Evolutionary conservation across 495 filamentous ascomycete species (phyloP).

Genomic region (Aspergillus bridgeri): DNA sequence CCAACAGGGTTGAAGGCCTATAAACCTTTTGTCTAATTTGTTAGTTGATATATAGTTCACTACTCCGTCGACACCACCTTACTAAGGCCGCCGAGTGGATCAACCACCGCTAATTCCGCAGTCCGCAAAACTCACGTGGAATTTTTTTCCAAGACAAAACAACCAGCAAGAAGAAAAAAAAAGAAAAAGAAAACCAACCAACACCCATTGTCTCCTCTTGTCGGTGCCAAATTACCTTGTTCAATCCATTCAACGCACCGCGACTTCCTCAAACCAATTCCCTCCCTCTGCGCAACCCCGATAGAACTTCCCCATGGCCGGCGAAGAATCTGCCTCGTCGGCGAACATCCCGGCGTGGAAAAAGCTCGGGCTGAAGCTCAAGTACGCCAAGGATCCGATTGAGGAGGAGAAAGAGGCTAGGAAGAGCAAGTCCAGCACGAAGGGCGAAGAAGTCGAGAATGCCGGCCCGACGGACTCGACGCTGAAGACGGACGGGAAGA

Average conservation of each 20-base stretch:
- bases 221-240: no score
- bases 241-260: no score
- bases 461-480: constrained; percentile 5
- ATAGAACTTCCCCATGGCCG: constrained; percentile 18
- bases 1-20: no score
- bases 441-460: constrained; percentile 15
- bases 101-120: no score
- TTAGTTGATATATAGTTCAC: no score
- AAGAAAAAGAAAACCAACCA: no score
- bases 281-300: background rate
- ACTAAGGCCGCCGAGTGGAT: background rate
- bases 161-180: background rate
- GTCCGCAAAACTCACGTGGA: constrained; percentile 23
- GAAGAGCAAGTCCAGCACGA: constrained; percentile 23
- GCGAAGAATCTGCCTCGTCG: constrained; percentile 18
- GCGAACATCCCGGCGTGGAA: constrained; percentile 70
- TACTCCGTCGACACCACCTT: no score
- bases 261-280: background rate
- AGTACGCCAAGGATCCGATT: constrained; percentile 51
- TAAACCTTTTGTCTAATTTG: no score
- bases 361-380: constrained; percentile 71
- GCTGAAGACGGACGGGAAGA: constrained; percentile 21
- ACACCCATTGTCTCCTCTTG: no score
- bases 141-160: constrained; percentile 14
- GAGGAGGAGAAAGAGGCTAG: constrained; percentile 23